Evolutionary conservation across 2,329 filamentous ascomycete species (phyloP), one percentile per base, ranked within the genome.

Genomic region (Colletotrichum godetiae): DNA sequence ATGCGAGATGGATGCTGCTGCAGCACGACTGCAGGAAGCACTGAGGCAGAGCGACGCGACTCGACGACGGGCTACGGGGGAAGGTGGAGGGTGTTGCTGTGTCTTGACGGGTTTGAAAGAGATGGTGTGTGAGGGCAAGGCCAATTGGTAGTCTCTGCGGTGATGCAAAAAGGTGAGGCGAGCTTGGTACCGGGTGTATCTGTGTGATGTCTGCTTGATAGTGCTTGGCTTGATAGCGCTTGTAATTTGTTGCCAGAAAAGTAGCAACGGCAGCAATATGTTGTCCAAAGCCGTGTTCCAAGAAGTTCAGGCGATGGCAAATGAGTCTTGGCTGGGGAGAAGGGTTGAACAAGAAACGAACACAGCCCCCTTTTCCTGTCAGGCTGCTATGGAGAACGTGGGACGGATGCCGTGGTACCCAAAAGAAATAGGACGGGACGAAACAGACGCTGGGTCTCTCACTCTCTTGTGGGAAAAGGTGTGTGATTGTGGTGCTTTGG

Each of bases 291-390:
- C 56, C 58, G 69, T 64, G 66, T 73, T 73, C 70, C 68, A 67
- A 37, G 65, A 59, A 59, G 42, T 61, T 68, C 68, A 71, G 63
- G 65, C 55, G 58, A 72, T 63, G 37, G 61, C 37, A 33, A 62
- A 68, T 24, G 19, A 53, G 57, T 61, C 31, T n/a, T 37, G 46
- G 53, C 46, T 37, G 37, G 66, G 55, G 60, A 60, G 60, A 37
- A 61, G 22, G 67, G 67, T 73, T 52, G 57, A 46, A 65, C 62
- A 57, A 67, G 67, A 73, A 71, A 65, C 68, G 67, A 63, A 73
- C 71, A 71, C 67, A 73, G 71, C 71, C 71, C 71, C 71, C 71
- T 73, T 72, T 70, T 73, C 60, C 61, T 66, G 71, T 73, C 71
- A 73, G 61, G 71, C 46, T 37, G 63, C 31, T 65, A 66, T 66